phyloP scores from a whole-genome alignment of 176 grass and related monocot genomes.

The Aegilops bicornis region DNA sequence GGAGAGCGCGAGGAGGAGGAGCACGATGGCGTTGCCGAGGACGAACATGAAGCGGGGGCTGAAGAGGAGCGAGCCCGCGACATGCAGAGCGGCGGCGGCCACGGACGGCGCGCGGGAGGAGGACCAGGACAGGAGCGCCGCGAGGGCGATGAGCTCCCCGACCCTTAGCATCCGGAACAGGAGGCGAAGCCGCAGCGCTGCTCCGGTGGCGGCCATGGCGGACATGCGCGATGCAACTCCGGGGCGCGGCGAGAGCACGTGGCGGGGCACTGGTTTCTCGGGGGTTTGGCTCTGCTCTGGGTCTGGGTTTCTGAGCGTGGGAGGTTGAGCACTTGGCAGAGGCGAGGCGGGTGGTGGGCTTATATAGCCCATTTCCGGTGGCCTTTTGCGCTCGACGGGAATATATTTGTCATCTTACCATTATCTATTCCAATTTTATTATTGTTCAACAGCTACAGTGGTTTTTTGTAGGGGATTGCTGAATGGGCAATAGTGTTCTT shows the following conservation, averaged over 20 bases:
- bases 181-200: conserved; percentile 49
- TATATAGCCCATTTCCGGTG: conserved; percentile 36
- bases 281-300: conserved; percentile 24
- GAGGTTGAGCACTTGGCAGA: conserved; percentile 1
- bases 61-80: conserved; percentile 47
- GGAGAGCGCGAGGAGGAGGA: conserved; percentile 70
- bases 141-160: conserved; percentile 53
- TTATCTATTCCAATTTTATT: not conserved
- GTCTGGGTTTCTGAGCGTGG: conserved; percentile 4
- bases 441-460: not conserved
- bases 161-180: conserved; percentile 76
- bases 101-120: conserved; percentile 46
- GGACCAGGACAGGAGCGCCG: conserved; percentile 61
- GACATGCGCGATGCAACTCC: not conserved
- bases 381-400: not conserved
- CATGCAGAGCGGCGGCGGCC: conserved; percentile 36
- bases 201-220: conserved; percentile 40
- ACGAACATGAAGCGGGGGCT: conserved; percentile 65
- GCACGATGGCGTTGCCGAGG: conserved; percentile 85
- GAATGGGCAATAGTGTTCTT: not conserved
- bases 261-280: not conserved
- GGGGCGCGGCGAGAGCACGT: not conserved
- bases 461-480: not conserved
- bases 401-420: not conserved
- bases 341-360: conserved; percentile 7